These are phyloP conservation scores for Phytophthora litchii DNA, from an alignment of 352 stramenopile species.

Conservation along the genomic window DNA sequence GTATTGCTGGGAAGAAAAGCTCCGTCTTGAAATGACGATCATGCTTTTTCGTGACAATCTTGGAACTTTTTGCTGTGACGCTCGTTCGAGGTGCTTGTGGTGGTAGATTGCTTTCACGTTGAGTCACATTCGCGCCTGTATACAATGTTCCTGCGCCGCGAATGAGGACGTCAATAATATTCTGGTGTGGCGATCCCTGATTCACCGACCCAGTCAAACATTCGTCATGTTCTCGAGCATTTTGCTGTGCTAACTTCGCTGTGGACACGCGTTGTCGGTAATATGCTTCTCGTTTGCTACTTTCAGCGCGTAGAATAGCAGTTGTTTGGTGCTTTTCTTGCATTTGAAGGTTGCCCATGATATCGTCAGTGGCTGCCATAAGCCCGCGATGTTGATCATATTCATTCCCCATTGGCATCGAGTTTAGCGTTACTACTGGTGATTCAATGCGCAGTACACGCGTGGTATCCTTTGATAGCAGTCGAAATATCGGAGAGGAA, in stretches of 20 bases:
- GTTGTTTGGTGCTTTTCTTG: conserved; percentile 39
- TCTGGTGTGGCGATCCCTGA: conserved; percentile 17
- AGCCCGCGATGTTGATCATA: conserved; percentile 20
- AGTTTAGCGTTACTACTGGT: conserved; percentile 20
- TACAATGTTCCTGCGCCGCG: conserved; percentile 35
- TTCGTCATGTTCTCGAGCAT: conserved; percentile 9
- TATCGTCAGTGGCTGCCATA: conserved; percentile 26
- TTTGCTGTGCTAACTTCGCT: conserved; percentile 6
- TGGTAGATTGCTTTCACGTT: conserved; percentile 11
- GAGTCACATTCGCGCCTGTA: conserved; percentile 30
- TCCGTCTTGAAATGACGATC: conserved; percentile 42
- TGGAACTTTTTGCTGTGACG: conserved; percentile 9
- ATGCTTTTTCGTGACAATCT: conserved; percentile 34
- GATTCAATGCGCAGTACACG: conserved; percentile 61
- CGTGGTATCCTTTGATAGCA: conserved; percentile 57
- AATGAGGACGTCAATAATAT: conserved; percentile 39
- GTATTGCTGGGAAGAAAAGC: conserved; percentile 36
- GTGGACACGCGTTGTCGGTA: conserved; percentile 15
- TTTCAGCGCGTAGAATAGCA: conserved; percentile 32
- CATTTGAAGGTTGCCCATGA: conserved; percentile 33
- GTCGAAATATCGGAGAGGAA: conserved; percentile 41
- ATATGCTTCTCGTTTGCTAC: conserved; percentile 24
- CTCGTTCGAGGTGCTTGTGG: conserved; percentile 3
- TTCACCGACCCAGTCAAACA: conserved; percentile 14
- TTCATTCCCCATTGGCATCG: conserved; percentile 13